Evolutionary conservation across 805 yeast species (phyloP).

Genomic region (Lipomyces spencermartinsiae): DNA sequence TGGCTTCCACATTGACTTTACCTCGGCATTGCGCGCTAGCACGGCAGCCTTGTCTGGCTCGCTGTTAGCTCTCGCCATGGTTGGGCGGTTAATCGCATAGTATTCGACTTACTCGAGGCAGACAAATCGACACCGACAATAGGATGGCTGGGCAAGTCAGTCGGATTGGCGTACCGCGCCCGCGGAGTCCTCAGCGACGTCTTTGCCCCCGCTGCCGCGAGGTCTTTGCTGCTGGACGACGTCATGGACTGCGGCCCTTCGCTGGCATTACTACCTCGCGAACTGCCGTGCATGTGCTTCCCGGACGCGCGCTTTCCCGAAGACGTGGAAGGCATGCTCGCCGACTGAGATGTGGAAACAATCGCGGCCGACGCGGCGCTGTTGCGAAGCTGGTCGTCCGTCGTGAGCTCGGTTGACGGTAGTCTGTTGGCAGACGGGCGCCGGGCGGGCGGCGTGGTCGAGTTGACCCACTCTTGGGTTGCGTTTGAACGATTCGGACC

Average conservation of each 20-base stretch:
- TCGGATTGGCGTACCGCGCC: slow-evolving; percentile 24
- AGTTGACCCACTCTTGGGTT: slow-evolving; percentile 12
- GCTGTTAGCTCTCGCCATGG: not conserved
- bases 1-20: slow-evolving; percentile 29
- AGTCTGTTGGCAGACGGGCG: slow-evolving; percentile 3
- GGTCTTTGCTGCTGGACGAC: not conserved
- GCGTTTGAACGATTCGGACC: slow-evolving; percentile 1
- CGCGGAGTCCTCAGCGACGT: slow-evolving; percentile 17
- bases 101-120: slow-evolving; percentile 17
- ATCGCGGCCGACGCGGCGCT: slow-evolving; percentile 13
- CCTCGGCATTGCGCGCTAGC: slow-evolving; percentile 20
- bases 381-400: slow-evolving; percentile 11
- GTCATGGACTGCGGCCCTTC: not conserved
- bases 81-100: not conserved
- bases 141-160: slow-evolving; percentile 32
- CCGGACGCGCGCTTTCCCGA: not conserved
- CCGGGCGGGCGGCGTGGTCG: slow-evolving; percentile 1
- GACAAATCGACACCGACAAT: slow-evolving; percentile 26
- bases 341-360: not conserved
- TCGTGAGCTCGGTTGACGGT: slow-evolving; percentile 11
- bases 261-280: not conserved
- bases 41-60: slow-evolving; percentile 26
- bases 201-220: not conserved
- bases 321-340: slow-evolving; percentile 6
- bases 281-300: not conserved